Evolutionary conservation across 495 filamentous ascomycete genomes (phyloP), one percentile per base, ranked within the genome.

Genomic region (Talaromyces adpressus): DNA sequence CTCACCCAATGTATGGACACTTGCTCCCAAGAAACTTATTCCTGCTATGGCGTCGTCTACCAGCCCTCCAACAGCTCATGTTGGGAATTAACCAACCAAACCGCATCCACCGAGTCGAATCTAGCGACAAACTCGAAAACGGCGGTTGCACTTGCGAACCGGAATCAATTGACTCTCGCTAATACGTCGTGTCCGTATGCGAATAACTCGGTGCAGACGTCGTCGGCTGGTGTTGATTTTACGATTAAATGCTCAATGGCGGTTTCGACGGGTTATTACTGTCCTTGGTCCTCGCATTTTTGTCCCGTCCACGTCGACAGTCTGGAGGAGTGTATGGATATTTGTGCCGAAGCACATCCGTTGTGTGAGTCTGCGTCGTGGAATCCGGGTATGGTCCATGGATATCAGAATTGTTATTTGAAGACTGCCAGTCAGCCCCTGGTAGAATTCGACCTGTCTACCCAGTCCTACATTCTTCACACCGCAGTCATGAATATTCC

Each of bases 241-340:
- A 47, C 18, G 14, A 20, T 60, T 6, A 16, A 36, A 20, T 60
- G 58, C 58, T 23, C 34, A n/a, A 60, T 47, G 58, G 20, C 18
- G 2, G 22, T 47, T 8, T 14, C 32, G 11, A 36, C 12, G n/a
- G 36, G 39, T 7, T 16, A 11, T 23, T 47, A 41, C 3, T 60
- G 34, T 20, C 58, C 58, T 2, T 60, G 58, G 58, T 45, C 22
- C 22, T 60, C 36, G 18, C 12, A 41, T 3, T 49, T 47, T 41
- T 60, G 58, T 45, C 32, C 34, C 18, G 16, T n/a, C 22, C 36
- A 60, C 39, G 36, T 27, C 14, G 58, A 47, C 7, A 47, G 8
- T 41, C 22, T 60, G 39, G 58, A 60, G n/a, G 58, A 60, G 12
- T 60, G 58, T 29, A 60, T 60, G 58, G 36, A 60, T n/a, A 41